phyloP scores from a whole-genome alignment of 495 filamentous ascomycete genomes.

The Oidiodendron maius region DNA sequence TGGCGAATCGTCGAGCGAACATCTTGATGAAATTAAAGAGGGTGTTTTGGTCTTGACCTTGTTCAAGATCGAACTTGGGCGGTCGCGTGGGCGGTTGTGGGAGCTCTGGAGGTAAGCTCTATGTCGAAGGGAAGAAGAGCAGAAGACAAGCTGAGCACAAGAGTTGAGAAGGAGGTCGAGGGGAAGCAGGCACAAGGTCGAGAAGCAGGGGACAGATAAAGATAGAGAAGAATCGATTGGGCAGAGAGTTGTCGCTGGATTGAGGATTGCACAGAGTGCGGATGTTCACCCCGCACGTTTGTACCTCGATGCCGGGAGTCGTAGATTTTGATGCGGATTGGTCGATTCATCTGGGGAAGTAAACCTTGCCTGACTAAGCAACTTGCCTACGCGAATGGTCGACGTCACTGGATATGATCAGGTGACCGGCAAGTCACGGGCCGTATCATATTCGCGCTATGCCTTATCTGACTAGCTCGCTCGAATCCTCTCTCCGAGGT shows the following conservation, averaged over 20 bases:
- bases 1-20: slow-evolving; percentile 32
- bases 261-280: slow-evolving; percentile 5
- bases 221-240: slow-evolving; percentile 1
- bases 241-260: too few relatives aligned
- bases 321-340: background rate
- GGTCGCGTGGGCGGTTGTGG: background rate
- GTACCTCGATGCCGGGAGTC: background rate
- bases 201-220: background rate
- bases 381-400: background rate
- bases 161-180: background rate
- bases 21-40: slow-evolving; percentile 18
- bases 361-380: background rate
- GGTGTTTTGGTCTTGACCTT: slow-evolving; percentile 10
- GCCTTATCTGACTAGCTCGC: background rate
- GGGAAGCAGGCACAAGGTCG: background rate
- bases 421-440: too few relatives aligned
- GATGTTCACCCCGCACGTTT: background rate
- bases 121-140: background rate
- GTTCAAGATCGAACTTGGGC: slow-evolving; percentile 13
- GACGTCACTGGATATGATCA: background rate
- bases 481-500: slow-evolving; percentile 11
- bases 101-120: background rate
- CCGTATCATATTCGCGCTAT: background rate
- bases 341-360: background rate
- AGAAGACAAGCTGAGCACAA: background rate